These are phyloP conservation scores for Pleurotus djamor DNA, from an alignment of 768 basidiomycete species.

Conservation along the genomic window DNA sequence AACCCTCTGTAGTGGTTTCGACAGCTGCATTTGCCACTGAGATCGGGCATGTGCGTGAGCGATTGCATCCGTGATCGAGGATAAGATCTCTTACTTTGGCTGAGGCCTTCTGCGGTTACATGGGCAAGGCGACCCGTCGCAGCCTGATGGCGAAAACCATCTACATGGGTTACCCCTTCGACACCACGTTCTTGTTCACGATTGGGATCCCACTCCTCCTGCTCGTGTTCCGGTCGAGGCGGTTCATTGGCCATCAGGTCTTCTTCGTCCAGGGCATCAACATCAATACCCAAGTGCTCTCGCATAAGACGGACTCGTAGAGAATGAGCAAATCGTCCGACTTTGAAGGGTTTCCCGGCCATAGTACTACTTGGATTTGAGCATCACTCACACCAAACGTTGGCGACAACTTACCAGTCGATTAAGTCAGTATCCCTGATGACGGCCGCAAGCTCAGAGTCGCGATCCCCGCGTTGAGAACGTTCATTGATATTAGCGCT, in stretches of 20 bases:
- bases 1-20: conserved; percentile 32
- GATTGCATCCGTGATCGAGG: not conserved
- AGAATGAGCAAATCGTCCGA: conserved; percentile 95
- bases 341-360: conserved; percentile 93
- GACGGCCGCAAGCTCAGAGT: conserved; percentile 92
- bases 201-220: conserved; percentile 74
- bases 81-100: conserved; percentile 43
- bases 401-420: conserved; percentile 58
- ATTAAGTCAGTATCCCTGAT: conserved; percentile 98
- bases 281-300: conserved; percentile 94
- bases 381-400: not conserved
- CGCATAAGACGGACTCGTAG: conserved; percentile 93
- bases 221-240: conserved; percentile 43
- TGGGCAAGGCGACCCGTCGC: conserved; percentile 28
- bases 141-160: conserved; percentile 31
- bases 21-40: conserved; percentile 38
- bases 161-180: conserved; percentile 38
- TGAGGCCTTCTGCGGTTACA: conserved; percentile 33
- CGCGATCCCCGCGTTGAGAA: conserved; percentile 92
- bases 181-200: conserved; percentile 54
- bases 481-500: conserved; percentile 99
- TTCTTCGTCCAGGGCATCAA: conserved; percentile 82
- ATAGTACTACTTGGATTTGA: conserved; percentile 58
- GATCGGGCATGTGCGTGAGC: not conserved
- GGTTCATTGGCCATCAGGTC: conserved; percentile 59